Evolutionary conservation across 225 moss, liverwort and hornwort genomes (phyloP).

Genomic region (Bryum argenteum): DNA sequence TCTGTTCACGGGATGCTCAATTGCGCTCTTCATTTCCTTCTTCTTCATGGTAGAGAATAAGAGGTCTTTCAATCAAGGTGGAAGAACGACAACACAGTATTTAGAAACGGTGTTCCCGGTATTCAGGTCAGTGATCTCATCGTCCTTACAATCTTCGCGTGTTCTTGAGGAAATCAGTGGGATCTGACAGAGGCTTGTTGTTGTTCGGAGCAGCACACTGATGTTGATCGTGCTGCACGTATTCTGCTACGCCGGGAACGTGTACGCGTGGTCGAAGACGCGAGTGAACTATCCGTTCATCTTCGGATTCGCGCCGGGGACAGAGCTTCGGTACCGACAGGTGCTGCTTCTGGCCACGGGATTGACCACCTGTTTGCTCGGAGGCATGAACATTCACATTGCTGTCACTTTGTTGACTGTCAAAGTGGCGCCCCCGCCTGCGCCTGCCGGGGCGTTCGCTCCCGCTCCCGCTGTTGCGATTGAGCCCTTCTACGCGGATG

Average conservation of each 20-base stretch:
- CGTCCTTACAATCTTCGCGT: no score
- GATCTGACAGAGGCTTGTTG: slow-evolving; percentile 7
- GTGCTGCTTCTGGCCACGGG: slow-evolving; percentile 63
- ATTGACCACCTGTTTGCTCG: slow-evolving; percentile 54
- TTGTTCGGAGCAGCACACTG: slow-evolving; percentile 53
- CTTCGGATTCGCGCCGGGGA: slow-evolving; percentile 75
- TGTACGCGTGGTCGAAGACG: slow-evolving; percentile 72
- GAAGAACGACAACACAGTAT: slow-evolving; percentile 21
- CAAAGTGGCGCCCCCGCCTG: neutral
- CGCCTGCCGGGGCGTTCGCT: neutral
- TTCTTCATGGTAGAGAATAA: slow-evolving; percentile 33
- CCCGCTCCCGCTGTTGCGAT: neutral
- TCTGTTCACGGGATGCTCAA: slow-evolving; percentile 35
- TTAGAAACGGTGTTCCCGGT: slow-evolving; percentile 44
- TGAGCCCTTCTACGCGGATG: slow-evolving; percentile 35
- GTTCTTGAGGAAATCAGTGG: no score
- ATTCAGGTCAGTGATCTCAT: slow-evolving; percentile 31
- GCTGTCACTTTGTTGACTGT: slow-evolving; percentile 31
- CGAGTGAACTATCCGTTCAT: slow-evolving; percentile 77
- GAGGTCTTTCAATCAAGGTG: slow-evolving; percentile 1
- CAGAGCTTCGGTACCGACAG: slow-evolving; percentile 73
- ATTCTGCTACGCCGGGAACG: slow-evolving; percentile 64
- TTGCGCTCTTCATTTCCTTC: slow-evolving; percentile 35
- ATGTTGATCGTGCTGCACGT: slow-evolving; percentile 67
- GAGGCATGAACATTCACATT: slow-evolving; percentile 71